Evolutionary conservation across 495 filamentous ascomycete species (phyloP).

Genomic region (Penicillium canariense): DNA sequence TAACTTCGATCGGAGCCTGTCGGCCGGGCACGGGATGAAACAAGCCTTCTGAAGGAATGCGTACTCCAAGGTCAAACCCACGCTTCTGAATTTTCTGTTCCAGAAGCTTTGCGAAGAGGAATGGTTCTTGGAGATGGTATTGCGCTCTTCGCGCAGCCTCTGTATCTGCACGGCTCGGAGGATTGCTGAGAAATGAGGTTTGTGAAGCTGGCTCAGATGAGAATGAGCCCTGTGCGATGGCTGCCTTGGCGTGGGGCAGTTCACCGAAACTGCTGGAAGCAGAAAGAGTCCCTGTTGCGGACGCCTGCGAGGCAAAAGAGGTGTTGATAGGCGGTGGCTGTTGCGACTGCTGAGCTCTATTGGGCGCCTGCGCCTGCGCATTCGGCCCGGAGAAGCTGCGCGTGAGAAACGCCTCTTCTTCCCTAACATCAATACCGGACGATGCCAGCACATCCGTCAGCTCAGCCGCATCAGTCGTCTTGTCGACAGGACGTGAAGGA

Average conservation of each 20-base stretch:
- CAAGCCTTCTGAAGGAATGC: conserved; percentile 61
- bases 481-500: conserved; percentile 68
- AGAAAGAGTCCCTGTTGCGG: conserved; percentile 37
- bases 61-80: conserved; percentile 55
- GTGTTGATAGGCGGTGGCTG: conserved; percentile 41
- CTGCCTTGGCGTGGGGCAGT: conserved; percentile 32
- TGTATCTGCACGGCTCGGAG: conserved; percentile 43
- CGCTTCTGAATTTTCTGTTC: conserved; percentile 47
- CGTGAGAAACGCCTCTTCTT: conserved; percentile 73
- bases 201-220: conserved; percentile 34
- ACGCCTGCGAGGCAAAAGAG: conserved; percentile 44
- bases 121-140: conserved; percentile 58
- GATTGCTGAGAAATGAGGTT: conserved; percentile 33
- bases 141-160: conserved; percentile 47
- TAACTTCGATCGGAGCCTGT: conserved; percentile 52
- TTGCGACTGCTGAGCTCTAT: conserved; percentile 41
- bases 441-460: conserved; percentile 74
- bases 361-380: conserved; percentile 41
- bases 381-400: conserved; percentile 54
- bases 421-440: conserved; percentile 78
- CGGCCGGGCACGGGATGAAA: conserved; percentile 52
- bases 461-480: conserved; percentile 66
- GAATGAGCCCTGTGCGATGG: conserved; percentile 33
- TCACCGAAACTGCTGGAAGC: conserved; percentile 41
- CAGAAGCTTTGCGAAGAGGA: conserved; percentile 51